Conservation (phyloP, 768 basidiomycete species). For the Lentinus tigrinus region DNA sequence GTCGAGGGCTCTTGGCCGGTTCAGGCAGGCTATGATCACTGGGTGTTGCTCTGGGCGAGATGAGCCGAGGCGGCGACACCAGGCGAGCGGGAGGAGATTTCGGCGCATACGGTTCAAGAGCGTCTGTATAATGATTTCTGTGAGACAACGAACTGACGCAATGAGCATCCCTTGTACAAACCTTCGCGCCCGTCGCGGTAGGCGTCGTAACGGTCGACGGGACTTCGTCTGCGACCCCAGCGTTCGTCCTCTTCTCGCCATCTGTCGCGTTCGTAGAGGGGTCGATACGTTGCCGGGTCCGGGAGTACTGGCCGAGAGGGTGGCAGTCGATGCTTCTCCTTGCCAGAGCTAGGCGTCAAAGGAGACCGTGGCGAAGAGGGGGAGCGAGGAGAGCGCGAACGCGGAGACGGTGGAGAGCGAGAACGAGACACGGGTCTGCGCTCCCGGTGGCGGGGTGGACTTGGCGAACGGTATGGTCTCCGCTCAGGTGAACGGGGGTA, state of each 20-base stretch:
- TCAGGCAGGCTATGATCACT: slow-evolving; percentile 13
- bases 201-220: background rate
- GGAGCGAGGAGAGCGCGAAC: slow-evolving; percentile 9
- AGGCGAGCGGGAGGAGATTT: slow-evolving; percentile 6
- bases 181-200: background rate
- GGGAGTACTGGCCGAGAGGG: slow-evolving; percentile 17
- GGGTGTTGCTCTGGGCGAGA: slow-evolving; percentile 20
- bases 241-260: slow-evolving; percentile 5
- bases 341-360: slow-evolving; percentile 17
- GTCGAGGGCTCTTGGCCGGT: slow-evolving; percentile 7
- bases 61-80: slow-evolving; percentile 12
- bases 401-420: background rate
- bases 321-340: slow-evolving; percentile 32
- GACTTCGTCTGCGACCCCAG: background rate
- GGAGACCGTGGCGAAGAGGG: slow-evolving; percentile 28
- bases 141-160: background rate
- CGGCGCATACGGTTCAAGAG: background rate
- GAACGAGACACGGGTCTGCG: slow-evolving; percentile 1
- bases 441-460: background rate
- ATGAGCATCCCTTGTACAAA: background rate
- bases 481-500: slow-evolving; percentile 11
- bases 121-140: background rate
- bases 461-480: slow-evolving; percentile 8
- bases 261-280: slow-evolving; percentile 14
- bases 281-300: slow-evolving; percentile 12